Conservation (phyloP, 2,329 filamentous ascomycete species). For the Phialophora chinensis region DNA sequence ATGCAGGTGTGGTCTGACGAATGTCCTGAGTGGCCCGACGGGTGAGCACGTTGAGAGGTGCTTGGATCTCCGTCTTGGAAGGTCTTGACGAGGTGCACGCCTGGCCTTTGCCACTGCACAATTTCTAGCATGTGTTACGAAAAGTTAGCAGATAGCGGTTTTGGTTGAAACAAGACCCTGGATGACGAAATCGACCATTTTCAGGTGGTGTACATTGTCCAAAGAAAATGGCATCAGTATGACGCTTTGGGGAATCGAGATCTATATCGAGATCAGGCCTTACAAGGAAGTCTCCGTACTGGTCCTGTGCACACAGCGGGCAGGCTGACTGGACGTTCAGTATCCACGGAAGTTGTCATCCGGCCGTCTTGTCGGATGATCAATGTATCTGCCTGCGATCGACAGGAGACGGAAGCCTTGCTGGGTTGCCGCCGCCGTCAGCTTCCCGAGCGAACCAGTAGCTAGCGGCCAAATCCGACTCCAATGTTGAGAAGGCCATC, state of each 20-base stretch:
- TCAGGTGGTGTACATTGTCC: background rate
- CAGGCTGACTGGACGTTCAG: background rate
- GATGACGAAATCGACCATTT: background rate
- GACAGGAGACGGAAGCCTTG: slow-evolving; percentile 8
- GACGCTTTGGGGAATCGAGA: background rate
- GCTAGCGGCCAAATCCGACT: background rate
- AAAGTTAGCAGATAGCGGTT: background rate
- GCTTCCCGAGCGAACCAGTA: background rate
- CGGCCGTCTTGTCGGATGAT: background rate
- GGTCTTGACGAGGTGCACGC: background rate
- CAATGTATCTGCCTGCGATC: background rate
- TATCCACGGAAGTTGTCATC: background rate
- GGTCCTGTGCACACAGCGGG: background rate
- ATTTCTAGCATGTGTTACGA: slow-evolving; percentile 4
- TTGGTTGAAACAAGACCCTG: background rate
- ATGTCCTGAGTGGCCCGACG: slow-evolving; percentile 17
- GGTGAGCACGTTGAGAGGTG: slow-evolving; percentile 19
- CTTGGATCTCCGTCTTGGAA: slow-evolving; percentile 13
- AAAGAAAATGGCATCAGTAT: background rate
- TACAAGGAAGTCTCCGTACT: background rate
- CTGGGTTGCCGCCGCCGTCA: background rate
- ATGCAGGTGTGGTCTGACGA: slow-evolving; percentile 20
- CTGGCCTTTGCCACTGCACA: slow-evolving; percentile 1
- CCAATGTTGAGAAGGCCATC: background rate
- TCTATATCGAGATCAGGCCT: background rate